Percentiles rank a stretch among this genome's conserved stretches.
Conservation (phyloP, 2,329 filamentous ascomycete genomes). For the Metarhizium humberi region DNA sequence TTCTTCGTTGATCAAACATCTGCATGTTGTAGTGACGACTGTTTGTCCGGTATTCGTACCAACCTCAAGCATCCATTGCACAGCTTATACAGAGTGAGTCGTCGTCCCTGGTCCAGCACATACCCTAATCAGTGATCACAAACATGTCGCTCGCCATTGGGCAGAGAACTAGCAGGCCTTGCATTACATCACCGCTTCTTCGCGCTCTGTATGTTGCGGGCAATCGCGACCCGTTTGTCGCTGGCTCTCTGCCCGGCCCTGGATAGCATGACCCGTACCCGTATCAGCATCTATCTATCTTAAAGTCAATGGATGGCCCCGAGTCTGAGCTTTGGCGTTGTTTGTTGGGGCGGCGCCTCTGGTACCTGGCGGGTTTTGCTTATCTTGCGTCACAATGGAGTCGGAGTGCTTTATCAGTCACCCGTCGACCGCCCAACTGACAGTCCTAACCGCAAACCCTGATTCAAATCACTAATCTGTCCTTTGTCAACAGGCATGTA, state of each 20-base stretch:
- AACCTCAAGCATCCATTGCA: conserved; percentile 1
- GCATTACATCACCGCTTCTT: background rate
- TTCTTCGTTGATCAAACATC: background rate
- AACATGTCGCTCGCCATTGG: background rate
- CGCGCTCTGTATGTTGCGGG: background rate
- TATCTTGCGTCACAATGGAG: conserved; percentile 4
- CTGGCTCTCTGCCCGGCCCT: background rate
- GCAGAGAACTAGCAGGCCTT: background rate
- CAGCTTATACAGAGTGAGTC: conserved; percentile 5
- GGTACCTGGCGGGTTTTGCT: background rate
- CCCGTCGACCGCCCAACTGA: background rate
- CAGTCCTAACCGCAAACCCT: conserved; percentile 1
- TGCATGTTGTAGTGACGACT: conserved; percentile 3
- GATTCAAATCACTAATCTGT: conserved; percentile 1
- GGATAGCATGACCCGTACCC: background rate
- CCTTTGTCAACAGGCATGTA: background rate
- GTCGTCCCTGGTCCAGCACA: background rate
- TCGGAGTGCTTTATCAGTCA: conserved; percentile 5
- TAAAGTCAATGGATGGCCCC: background rate
- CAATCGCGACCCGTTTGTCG: background rate
- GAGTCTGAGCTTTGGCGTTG: background rate
- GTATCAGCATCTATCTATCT: background rate
- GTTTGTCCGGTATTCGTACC: background rate
- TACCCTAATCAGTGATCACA: background rate
- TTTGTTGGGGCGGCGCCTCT: background rate